Evolutionary conservation across 2,329 filamentous ascomycete genomes (phyloP), one percentile per base, ranked within the genome.

Genomic region (Ophiostoma ips): DNA sequence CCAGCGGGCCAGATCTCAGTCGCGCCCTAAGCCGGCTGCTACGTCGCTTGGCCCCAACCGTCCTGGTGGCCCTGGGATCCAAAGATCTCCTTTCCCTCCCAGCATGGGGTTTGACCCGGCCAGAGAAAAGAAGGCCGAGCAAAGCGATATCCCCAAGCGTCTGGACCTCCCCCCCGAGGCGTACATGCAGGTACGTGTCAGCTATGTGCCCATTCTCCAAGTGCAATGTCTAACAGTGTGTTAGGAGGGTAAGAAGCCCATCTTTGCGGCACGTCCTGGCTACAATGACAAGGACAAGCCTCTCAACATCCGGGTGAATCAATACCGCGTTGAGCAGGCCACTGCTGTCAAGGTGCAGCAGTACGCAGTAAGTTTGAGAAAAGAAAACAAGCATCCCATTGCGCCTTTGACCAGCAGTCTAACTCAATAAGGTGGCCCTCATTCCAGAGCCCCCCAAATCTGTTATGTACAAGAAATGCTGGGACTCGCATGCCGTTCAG

Each of bases 401-500:
- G 2, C 5, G 13, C 4, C 2, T n/a, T 18, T 46, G 8, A 44
- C 45, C 28, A 13, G 44, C 16, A 15, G 38, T 24, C n/a, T 28
- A 28, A 28, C 24, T 28, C 24, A 28, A 8, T 8, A 5, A 87
- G 84, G 69, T 94, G 24, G 61, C 73, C 4, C 73, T 90, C 40
- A 77, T 80, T 2, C 77, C 57, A 0, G 79, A 79, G 9, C 68
- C 66, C 0, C 74, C 82, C 51, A 86, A 83, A 64, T 60, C 66
- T 5, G 75, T 75, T 4, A 68, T 92, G 5, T 73, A 87, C 58
- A 81, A 79, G 62, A 88, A 86, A 61, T 75, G 88, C 28, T 95
- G 87, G 87, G 67, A 77, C 1, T 83, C 81, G 1, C 68, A 73
- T 1, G 64, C 67, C 0, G 72, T 88, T 7, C 75, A 84, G 61